Conservation (phyloP, 1,284 basidiomycete genomes). For the Limonomyces culmigenus region DNA sequence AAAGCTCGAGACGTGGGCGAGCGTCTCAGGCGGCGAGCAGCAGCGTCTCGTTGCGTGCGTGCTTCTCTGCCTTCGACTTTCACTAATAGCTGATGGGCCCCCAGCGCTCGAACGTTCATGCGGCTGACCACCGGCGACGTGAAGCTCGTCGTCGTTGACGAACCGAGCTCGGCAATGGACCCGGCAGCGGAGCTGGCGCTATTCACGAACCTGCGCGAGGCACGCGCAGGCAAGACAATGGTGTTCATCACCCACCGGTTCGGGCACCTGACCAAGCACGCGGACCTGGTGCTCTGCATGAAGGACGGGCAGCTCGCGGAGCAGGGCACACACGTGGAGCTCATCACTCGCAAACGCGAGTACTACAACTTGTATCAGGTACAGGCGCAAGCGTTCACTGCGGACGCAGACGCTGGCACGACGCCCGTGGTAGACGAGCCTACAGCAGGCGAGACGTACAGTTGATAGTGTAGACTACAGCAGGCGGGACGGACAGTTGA, state of each 20-base stretch:
- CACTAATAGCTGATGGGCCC: too few relatives aligned
- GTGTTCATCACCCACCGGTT: conserved; percentile 56
- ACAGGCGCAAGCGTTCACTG: too few relatives aligned
- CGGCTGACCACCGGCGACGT: conserved; percentile 39
- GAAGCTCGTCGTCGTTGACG: conserved; percentile 58
- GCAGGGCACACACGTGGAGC: too few relatives aligned
- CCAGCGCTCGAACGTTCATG: conserved; percentile 65
- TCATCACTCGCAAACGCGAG: too few relatives aligned
- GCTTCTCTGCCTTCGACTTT: neutral
- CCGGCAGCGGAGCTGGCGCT: conserved; percentile 55
- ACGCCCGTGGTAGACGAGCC: too few relatives aligned
- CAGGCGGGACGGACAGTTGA: too few relatives aligned
- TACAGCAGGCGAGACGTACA: too few relatives aligned
- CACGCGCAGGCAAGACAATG: conserved; percentile 42
- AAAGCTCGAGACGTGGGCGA: neutral
- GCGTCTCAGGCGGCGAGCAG: conserved; percentile 57
- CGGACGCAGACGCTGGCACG: too few relatives aligned
- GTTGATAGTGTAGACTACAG: too few relatives aligned
- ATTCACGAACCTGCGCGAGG: conserved; percentile 31
- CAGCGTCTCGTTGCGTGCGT: conserved; percentile 57
- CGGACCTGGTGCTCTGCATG: conserved; percentile 51
- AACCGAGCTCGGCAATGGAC: conserved; percentile 60
- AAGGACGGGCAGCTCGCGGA: too few relatives aligned
- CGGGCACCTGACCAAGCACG: conserved; percentile 44
- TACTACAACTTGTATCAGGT: too few relatives aligned